Percentiles rank a stretch among this genome's conserved stretches.
These are phyloP conservation scores for Debaryomycetaceae sp. DNA, from an alignment of 1,139 yeast genomes.

Conservation along the genomic window DNA sequence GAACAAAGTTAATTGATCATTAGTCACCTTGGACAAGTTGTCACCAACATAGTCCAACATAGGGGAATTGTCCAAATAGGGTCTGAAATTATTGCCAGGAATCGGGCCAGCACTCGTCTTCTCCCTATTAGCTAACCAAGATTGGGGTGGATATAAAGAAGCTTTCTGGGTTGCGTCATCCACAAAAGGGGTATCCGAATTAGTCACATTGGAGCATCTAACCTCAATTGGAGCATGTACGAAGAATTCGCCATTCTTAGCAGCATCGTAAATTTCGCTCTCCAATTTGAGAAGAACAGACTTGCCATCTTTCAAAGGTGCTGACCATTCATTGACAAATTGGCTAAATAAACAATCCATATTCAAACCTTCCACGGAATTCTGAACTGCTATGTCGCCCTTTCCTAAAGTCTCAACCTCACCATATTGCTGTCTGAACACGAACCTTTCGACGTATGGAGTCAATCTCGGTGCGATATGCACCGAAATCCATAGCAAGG, in stretches of 20 bases:
- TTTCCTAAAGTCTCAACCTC: constrained; percentile 61
- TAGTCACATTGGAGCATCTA: constrained; percentile 84
- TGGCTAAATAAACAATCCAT: constrained; percentile 96
- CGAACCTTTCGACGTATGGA: constrained; percentile 79
- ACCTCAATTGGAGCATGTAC: constrained; percentile 97
- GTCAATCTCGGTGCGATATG: constrained; percentile 70
- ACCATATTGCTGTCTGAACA: constrained; percentile 83
- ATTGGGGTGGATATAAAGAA: constrained; percentile 38
- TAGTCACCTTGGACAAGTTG: constrained; percentile 52
- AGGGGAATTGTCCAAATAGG: constrained; percentile 80
- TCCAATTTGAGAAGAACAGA: constrained; percentile 65
- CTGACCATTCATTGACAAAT: constrained; percentile 95
- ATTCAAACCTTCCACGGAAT: constrained; percentile 81
- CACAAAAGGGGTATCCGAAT: constrained; percentile 37
- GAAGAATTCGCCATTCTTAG: constrained; percentile 56
- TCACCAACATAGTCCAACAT: constrained; percentile 48
- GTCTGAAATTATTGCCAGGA: constrained; percentile 79
- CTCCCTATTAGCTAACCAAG: constrained; percentile 37
- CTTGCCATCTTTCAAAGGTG: constrained; percentile 77
- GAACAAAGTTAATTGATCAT: constrained; percentile 78
- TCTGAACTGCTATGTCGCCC: constrained; percentile 70
- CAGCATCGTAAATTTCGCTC: constrained; percentile 59
- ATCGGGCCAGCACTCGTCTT: constrained; percentile 62
- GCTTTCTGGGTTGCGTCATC: constrained; percentile 44
- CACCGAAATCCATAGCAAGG: constrained; percentile 75